Conservation (phyloP, 1,284 basidiomycete genomes). For the Marasmius fiardii region DNA sequence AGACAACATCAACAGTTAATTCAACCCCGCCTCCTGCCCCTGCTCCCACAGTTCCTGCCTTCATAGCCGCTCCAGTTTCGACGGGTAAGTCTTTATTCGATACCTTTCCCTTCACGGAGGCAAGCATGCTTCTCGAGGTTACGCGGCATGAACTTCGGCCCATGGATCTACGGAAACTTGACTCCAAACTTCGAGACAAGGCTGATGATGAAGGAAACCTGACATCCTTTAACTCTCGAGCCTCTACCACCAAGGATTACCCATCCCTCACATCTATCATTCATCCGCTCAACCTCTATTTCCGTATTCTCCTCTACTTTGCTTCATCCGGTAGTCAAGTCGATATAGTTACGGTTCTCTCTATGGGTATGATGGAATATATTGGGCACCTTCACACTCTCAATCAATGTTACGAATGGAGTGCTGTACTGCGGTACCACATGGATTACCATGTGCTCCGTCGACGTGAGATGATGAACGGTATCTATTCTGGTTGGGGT, state of each 20-base stretch:
- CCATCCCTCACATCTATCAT: slow-evolving; percentile 14
- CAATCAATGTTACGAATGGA: slow-evolving; percentile 9
- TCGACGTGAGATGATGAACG: slow-evolving; percentile 10
- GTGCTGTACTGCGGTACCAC: slow-evolving; percentile 8
- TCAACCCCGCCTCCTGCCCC: too few species aligned
- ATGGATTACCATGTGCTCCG: slow-evolving; percentile 6
- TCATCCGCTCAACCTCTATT: slow-evolving; percentile 17
- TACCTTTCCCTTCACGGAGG: not conserved
- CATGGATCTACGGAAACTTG: slow-evolving; percentile 4
- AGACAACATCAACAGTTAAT: too few species aligned
- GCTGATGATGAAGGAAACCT: not conserved
- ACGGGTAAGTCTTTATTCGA: slow-evolving; percentile 7
- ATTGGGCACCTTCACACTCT: not conserved
- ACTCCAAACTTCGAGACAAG: not conserved
- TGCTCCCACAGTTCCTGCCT: slow-evolving; percentile 2
- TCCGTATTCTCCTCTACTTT: slow-evolving; percentile 8
- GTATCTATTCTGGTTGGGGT: slow-evolving; percentile 10
- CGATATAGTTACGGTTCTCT: not conserved
- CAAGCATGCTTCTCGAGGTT: slow-evolving; percentile 5
- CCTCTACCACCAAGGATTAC: slow-evolving; percentile 15
- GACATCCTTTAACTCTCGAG: not conserved
- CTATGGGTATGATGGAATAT: not conserved
- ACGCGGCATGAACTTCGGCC: too few species aligned
- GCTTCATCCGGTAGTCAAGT: slow-evolving; percentile 4
- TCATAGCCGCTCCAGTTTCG: too few species aligned